Base-by-base conservation (phyloP, 2,329 filamentous ascomycete genomes). In the Alternaria sp. region DNA sequence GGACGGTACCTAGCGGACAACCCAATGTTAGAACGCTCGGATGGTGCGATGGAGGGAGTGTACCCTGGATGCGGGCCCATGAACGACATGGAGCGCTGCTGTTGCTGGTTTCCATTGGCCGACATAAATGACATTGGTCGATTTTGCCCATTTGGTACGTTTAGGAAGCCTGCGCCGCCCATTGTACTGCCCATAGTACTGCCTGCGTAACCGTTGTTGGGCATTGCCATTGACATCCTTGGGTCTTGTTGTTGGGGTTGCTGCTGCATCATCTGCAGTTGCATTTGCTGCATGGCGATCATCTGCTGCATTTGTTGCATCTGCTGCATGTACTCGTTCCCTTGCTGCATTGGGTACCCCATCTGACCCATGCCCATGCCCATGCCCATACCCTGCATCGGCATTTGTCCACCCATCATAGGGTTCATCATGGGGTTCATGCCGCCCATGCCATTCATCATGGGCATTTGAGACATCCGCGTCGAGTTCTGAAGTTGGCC, bases 1-100 rank as follows among this genome's bases (percentile, higher is more conserved):
- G 95, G 93, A 46, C 95, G 88, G 80, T 99, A 99, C 45, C 95
- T 89, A 32, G 92, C 90, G 9, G 95, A 93, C 54, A 97, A 85
- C 16, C 95, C 95, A 63, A 97, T 84, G 77, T 96, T 98, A 84
- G 94, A 98, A 63, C 95, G 90, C 81, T 98, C 95, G 5, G 93
- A 97, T 1, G 95, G 95, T 3, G 95, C 94, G 68, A 99, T 97
- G 1, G 94, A 98, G 1, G 93, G 89, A 1, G 93, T 87, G 79
- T 98, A 98, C 9, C 87, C 89, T 53, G 63, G 56, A 30, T 63
- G 59, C 16, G 67, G 63, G 16, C 67, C 67, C 63, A 70, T 62
- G 54, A 79, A 78, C 27, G 67, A 74, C 16, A 74, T 74, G 60
- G 63, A 68, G 28, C 68, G 74, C 27, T 73, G 75, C 44, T 65